A percentile compares a stretch with the other conserved stretches of the same genome.
Evolutionary conservation across 2,329 filamentous ascomycete genomes (phyloP).

Genomic region (Dactylellina drechsleri): DNA sequence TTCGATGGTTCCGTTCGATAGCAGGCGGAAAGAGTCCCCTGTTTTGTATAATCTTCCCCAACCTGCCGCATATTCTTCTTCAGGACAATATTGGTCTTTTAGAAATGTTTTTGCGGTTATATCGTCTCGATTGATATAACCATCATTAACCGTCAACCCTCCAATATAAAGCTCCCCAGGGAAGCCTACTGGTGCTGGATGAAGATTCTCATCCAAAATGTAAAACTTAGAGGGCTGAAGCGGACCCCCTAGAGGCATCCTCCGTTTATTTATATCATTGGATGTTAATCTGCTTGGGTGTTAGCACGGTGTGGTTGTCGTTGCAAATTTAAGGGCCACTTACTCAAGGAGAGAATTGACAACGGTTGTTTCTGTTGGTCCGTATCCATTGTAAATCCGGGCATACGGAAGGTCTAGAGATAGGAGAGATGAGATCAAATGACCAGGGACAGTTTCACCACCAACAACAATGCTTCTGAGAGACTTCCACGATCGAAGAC

Average conservation of each 20-base stretch:
- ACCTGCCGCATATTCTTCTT: slow-evolving; percentile 51
- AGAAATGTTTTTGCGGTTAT: slow-evolving; percentile 57
- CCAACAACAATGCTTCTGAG: slow-evolving; percentile 28
- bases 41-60: slow-evolving; percentile 61
- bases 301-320: background rate
- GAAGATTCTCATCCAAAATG: slow-evolving; percentile 62
- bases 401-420: slow-evolving; percentile 8
- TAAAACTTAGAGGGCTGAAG: slow-evolving; percentile 62
- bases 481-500: slow-evolving; percentile 19
- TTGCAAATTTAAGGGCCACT: background rate
- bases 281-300: background rate
- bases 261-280: slow-evolving; percentile 8
- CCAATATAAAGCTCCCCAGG: slow-evolving; percentile 64
- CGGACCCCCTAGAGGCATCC: slow-evolving; percentile 56
- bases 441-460: slow-evolving; percentile 22
- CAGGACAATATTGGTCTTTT: slow-evolving; percentile 55
- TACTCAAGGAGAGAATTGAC: slow-evolving; percentile 20
- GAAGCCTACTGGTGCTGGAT: slow-evolving; percentile 62
- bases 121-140: slow-evolving; percentile 60
- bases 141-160: slow-evolving; percentile 61
- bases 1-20: slow-evolving; percentile 60
- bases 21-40: slow-evolving; percentile 62
- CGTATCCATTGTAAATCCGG: slow-evolving; percentile 30
- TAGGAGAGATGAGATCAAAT: slow-evolving; percentile 21
- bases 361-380: slow-evolving; percentile 29